These are phyloP conservation scores for Penicillium polonicum DNA, from an alignment of 2,329 filamentous ascomycete species.

Conservation along the genomic window DNA sequence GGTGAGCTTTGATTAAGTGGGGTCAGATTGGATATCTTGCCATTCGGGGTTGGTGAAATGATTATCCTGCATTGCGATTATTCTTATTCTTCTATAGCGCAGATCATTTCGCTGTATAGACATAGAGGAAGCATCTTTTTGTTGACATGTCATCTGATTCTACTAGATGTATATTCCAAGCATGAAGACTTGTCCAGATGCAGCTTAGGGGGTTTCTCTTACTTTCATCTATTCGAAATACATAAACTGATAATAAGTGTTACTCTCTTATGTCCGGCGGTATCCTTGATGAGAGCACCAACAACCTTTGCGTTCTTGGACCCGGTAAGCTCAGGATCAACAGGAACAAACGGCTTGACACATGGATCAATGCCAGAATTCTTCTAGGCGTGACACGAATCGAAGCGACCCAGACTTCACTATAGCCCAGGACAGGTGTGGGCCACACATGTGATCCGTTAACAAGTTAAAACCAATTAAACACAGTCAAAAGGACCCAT, in stretches of 20 bases:
- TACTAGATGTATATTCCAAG: neutral
- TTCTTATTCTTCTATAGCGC: neutral
- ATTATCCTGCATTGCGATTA: neutral
- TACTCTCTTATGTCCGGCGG: too few relatives aligned
- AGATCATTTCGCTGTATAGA: neutral
- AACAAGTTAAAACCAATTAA: too few relatives aligned
- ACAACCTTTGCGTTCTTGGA: too few relatives aligned
- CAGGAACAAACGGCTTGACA: too few relatives aligned
- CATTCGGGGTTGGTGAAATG: neutral
- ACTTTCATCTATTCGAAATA: neutral
- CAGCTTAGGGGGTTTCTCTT: neutral
- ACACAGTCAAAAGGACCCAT: too few relatives aligned
- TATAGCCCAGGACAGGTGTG: too few relatives aligned
- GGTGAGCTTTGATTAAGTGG: conserved; percentile 27
- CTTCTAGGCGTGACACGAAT: too few relatives aligned
- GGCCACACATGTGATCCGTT: too few relatives aligned
- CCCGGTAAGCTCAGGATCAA: too few relatives aligned
- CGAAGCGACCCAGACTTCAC: too few relatives aligned
- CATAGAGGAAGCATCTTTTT: neutral
- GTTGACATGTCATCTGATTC: neutral
- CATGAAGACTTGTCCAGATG: neutral
- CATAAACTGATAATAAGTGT: neutral
- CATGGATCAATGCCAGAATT: too few relatives aligned
- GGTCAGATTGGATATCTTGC: neutral
- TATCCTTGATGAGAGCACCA: too few relatives aligned